phyloP scores from a whole-genome alignment of 2,329 filamentous ascomycete genomes.

The Talaromyces sp. region DNA sequence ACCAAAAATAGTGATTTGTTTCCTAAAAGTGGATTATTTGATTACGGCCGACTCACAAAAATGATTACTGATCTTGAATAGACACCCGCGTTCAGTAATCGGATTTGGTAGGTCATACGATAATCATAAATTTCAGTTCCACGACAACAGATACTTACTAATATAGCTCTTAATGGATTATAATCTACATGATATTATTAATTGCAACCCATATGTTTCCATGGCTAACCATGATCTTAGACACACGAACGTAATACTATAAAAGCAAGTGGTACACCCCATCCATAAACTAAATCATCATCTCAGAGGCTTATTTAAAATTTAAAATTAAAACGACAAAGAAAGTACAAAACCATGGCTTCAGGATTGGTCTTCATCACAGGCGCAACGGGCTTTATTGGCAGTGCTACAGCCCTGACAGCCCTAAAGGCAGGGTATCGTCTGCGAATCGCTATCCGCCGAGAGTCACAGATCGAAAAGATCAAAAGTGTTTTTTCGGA shows the following conservation, averaged over 20 bases:
- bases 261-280: not conserved
- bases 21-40: not conserved
- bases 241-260: not conserved
- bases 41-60: not conserved
- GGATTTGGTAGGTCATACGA: not conserved
- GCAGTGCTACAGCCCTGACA: slow-evolving; percentile 11
- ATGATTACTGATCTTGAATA: not conserved
- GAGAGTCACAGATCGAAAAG: slow-evolving; percentile 11
- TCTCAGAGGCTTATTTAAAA: not conserved
- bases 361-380: slow-evolving; percentile 17
- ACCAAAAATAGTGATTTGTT: not conserved
- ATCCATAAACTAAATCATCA: not conserved
- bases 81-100: not conserved
- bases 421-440: slow-evolving; percentile 17
- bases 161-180: not conserved
- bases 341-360: not conserved
- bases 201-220: not conserved
- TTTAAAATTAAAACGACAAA: not conserved
- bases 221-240: not conserved
- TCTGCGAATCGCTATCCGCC: slow-evolving; percentile 16
- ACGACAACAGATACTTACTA: not conserved
- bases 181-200: not conserved
- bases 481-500: slow-evolving; percentile 9
- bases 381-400: slow-evolving; percentile 22
- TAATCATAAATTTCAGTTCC: not conserved